Base-by-base conservation (phyloP, 371 early-diverging fungal species). In the Mucor indicus region DNA sequence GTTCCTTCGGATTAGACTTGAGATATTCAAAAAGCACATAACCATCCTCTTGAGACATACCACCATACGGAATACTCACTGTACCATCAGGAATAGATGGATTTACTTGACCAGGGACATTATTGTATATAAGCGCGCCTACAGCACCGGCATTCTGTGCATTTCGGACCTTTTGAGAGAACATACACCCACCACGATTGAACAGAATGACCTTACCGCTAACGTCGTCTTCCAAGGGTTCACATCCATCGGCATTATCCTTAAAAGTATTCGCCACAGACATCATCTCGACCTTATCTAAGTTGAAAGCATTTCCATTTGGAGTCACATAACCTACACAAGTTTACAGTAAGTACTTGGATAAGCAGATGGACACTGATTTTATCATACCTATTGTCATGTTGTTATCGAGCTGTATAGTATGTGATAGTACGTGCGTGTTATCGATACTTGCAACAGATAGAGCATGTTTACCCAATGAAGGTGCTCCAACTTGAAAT, bases 401-500 rank as follows among this genome's bases (percentile, higher is more conserved):
- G 9, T 43, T n/a, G 32, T 47, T 41, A 10, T 30, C 55, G 6
- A 58, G 25, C 20, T 44, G 19, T 11, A 72, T 41, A 1, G 63
- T 46, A 42, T 65, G 63, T 4, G 67, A 63, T 19, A 58, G 38
- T 2, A 61, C 69, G 13, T 52, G 47, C 8, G 48, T 35, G 52
- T 80, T 86, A 42, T 91, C 88, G 8, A 89, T 68, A n/a, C 87
- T 81, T 15, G 85, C 91, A 12, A 88, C 84, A n/a, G 81, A 76
- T 31, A 86, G 61, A 10, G 81, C 79, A 23, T 73, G 72, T 11
- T 51, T 51, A 2, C 83, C 84, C 9, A 87, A 57, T n/a, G 82
- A 83, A 5, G 91, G 89, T 1, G 85, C 53, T 0, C 74, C 68
- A 0, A 78, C 71, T 48, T 77, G 66, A 54, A 70, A 85, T 2